Conservation (phyloP, 2,329 filamentous ascomycete species). For the Pseudocercospora crystallina region DNA sequence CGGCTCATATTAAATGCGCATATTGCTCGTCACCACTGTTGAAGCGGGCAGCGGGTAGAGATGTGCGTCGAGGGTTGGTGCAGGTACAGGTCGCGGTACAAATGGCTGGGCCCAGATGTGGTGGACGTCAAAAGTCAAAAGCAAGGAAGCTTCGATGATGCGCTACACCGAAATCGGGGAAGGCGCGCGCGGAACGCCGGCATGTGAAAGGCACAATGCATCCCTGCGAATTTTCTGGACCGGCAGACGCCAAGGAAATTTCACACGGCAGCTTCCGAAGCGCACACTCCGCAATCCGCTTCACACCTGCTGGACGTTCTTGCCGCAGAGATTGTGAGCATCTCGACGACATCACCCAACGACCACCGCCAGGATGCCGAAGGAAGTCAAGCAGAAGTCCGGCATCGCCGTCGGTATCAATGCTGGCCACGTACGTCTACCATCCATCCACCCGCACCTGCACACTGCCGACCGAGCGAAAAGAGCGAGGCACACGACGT, state of each 20-base stretch:
- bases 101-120: slow-evolving; percentile 6
- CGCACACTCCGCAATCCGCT: too few species aligned
- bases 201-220: too few species aligned
- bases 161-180: too few species aligned
- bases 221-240: too few species aligned
- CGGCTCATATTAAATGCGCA: slow-evolving; percentile 41
- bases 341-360: slow-evolving; percentile 26
- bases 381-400: slow-evolving; percentile 56
- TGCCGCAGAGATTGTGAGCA: slow-evolving; percentile 19
- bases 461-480: slow-evolving; percentile 7
- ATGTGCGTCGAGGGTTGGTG: slow-evolving; percentile 1
- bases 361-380: slow-evolving; percentile 46
- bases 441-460: background rate
- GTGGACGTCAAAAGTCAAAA: too few species aligned
- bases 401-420: slow-evolving; percentile 62
- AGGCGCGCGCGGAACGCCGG: too few species aligned
- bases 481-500: slow-evolving; percentile 4
- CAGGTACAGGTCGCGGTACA: background rate
- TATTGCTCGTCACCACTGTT: slow-evolving; percentile 18
- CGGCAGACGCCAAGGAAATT: too few species aligned
- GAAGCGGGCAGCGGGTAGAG: slow-evolving; percentile 7
- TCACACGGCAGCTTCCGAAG: too few species aligned
- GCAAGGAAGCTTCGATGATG: too few species aligned
- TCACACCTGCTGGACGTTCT: background rate
- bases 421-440: slow-evolving; percentile 63